Evolutionary conservation across 257 asterid species (phyloP), one percentile per base, ranked within the genome.

Genomic region (Solanum paucissectum): DNA sequence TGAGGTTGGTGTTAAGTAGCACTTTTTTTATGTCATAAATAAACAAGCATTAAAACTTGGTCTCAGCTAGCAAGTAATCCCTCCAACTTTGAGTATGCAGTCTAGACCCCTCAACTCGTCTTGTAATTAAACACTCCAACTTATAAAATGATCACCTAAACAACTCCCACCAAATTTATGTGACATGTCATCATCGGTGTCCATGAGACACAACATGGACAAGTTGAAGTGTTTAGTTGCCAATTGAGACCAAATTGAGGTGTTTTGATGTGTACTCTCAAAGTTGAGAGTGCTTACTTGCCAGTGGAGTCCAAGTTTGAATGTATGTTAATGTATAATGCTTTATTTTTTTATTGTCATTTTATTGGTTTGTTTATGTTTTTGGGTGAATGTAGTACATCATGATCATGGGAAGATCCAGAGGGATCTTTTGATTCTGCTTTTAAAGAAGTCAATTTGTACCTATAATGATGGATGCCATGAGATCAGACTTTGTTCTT

Each of bases 1-100:
- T 84, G 88, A 89, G 90, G 92, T 88, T 44, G 83, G 90, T 25
- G 33, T 73, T 32, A 58, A 42, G 68, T 88, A 46, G 81, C 85
- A 87, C 9, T 37, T 25, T 44, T 7, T n/a, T 13, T 38, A 7
- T 27, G 37, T 7, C 23, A 68, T 68, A 27, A 25, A 13, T 68
- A 13, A 68, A 13, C 12, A 64, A 52, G 16, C 23, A 16, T 16
- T 52, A 16, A 52, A 18, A 2, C 7, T 64, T 64, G 71, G 71
- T 10, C 71, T 62, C 14, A 10, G 14, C 32, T n/a, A 0, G 3
- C 32, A 62, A 62, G 16, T 23, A 23, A 62, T 0, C 0, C 0
- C 5, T 64, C 5, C 33, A n/a, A 64, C 18, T 64, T 64, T 25
- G 16, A 66, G 5, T 68, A 68, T 12, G 23, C 2, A 68, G 0